Percentiles rank a stretch among this genome's conserved stretches.
These are phyloP conservation scores for Trichoderma simmonsii DNA, from an alignment of 2,329 filamentous ascomycete species.

Conservation along the genomic window DNA sequence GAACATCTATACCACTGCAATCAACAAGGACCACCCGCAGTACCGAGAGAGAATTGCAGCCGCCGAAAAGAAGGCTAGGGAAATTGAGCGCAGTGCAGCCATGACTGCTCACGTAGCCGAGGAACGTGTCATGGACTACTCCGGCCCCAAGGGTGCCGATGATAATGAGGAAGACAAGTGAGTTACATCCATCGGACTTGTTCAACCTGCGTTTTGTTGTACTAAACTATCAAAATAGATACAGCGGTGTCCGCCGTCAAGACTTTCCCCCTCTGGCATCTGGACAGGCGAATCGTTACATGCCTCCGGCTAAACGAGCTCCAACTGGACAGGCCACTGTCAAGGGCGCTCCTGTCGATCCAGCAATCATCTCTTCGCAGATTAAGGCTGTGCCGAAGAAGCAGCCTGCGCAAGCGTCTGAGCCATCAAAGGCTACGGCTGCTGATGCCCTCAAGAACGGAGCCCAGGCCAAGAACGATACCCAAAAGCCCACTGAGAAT, in stretches of 20 bases:
- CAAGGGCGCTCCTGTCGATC: slow-evolving; percentile 74
- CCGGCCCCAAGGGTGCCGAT: slow-evolving; percentile 61
- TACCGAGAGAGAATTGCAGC: slow-evolving; percentile 75
- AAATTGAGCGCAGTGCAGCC: slow-evolving; percentile 76
- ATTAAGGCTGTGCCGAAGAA: slow-evolving; percentile 51
- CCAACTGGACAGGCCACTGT: slow-evolving; percentile 71
- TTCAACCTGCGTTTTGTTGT: not conserved
- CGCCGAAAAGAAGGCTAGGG: slow-evolving; percentile 79
- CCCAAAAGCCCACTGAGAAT: slow-evolving; percentile 24
- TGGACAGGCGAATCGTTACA: slow-evolving; percentile 69
- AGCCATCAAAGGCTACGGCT: slow-evolving; percentile 16
- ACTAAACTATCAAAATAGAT: slow-evolving; percentile 49
- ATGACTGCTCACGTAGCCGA: slow-evolving; percentile 83
- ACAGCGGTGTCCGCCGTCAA: slow-evolving; percentile 83
- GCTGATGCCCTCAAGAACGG: slow-evolving; percentile 33
- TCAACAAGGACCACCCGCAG: slow-evolving; percentile 78
- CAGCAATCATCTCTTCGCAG: slow-evolving; percentile 87
- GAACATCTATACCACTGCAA: slow-evolving; percentile 87
- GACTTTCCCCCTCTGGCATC: slow-evolving; percentile 64
- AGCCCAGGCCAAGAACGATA: slow-evolving; percentile 27
- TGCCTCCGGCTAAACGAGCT: slow-evolving; percentile 81
- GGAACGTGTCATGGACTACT: slow-evolving; percentile 72
- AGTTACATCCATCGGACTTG: slow-evolving; percentile 21
- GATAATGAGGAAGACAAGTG: slow-evolving; percentile 93
- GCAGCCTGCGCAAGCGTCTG: slow-evolving; percentile 26